These are phyloP conservation scores for Hypomontagnella monticulosa DNA, from an alignment of 495 filamentous ascomycete genomes.

Conservation along the genomic window DNA sequence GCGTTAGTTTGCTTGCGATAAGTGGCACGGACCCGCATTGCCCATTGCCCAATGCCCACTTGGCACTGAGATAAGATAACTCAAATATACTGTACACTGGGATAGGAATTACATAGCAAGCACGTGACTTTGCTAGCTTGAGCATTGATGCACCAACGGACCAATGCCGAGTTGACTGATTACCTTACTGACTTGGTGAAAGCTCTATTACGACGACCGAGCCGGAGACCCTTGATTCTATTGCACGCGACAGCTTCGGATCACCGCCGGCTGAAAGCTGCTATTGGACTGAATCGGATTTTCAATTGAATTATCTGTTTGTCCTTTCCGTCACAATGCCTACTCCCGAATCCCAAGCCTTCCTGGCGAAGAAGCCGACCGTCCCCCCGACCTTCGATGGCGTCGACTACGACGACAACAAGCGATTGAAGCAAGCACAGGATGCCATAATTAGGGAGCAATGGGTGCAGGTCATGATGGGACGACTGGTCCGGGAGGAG, in stretches of 20 bases:
- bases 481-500: conserved; percentile 89
- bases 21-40: conserved; percentile 17
- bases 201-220: conserved; percentile 30
- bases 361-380: conserved; percentile 93
- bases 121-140: conserved; percentile 19
- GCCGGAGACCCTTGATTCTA: conserved; percentile 11
- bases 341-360: conserved; percentile 89
- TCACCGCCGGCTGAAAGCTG: conserved; percentile 1
- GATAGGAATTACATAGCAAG: not conserved
- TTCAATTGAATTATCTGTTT: not conserved
- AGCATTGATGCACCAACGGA: conserved; percentile 2
- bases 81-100: conserved; percentile 1
- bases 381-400: conserved; percentile 95
- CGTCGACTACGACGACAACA: conserved; percentile 95
- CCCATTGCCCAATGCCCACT: not conserved
- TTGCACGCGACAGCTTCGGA: conserved; percentile 4
- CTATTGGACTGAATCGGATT: not conserved
- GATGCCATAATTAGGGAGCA: conserved; percentile 95
- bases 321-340: conserved; percentile 61
- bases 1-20: conserved; percentile 11
- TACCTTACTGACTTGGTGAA: conserved; percentile 14
- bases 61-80: not conserved
- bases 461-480: conserved; percentile 99
- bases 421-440: conserved; percentile 88
- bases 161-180: not conserved